phyloP scores from a whole-genome alignment of 2,329 filamentous ascomycete species.

The Diaporthe aspalathi region DNA sequence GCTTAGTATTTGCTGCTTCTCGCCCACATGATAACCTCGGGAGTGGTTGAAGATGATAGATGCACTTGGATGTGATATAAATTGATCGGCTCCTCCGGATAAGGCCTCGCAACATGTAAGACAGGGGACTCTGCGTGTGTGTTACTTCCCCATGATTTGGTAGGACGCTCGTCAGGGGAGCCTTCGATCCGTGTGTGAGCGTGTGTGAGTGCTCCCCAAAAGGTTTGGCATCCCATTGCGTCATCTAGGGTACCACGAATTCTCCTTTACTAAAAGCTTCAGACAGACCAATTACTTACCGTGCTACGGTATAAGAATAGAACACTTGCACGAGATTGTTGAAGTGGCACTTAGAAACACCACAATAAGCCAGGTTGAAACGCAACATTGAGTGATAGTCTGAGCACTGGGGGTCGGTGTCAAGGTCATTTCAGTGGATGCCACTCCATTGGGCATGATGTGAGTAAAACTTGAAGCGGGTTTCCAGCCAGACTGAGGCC shows the following conservation, averaged over 20 bases:
- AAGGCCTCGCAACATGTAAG: background rate
- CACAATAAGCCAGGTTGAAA: background rate
- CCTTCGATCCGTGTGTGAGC: background rate
- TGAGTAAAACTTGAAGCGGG: too few relatives aligned
- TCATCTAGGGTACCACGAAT: too few relatives aligned
- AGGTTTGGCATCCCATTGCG: too few relatives aligned
- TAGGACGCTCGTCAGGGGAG: background rate
- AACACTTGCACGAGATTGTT: too few relatives aligned
- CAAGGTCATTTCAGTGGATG: too few relatives aligned
- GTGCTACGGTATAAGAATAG: too few relatives aligned
- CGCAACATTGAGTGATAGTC: background rate
- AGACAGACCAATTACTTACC: too few relatives aligned
- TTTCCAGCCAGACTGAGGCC: too few relatives aligned
- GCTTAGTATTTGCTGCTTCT: slow-evolving; percentile 62
- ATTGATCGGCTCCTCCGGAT: background rate
- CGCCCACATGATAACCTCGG: slow-evolving; percentile 45
- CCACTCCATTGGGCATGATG: too few relatives aligned
- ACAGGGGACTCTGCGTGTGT: slow-evolving; percentile 49
- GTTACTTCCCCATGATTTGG: background rate
- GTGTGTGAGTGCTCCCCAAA: background rate
- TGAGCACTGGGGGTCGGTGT: too few relatives aligned
- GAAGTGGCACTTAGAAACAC: background rate
- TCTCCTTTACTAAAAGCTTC: too few relatives aligned
- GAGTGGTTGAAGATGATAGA: background rate
- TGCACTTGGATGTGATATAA: background rate